phyloP scores from a whole-genome alignment of 2,329 filamentous ascomycete genomes.

The Hirsutella minnesotensis region DNA sequence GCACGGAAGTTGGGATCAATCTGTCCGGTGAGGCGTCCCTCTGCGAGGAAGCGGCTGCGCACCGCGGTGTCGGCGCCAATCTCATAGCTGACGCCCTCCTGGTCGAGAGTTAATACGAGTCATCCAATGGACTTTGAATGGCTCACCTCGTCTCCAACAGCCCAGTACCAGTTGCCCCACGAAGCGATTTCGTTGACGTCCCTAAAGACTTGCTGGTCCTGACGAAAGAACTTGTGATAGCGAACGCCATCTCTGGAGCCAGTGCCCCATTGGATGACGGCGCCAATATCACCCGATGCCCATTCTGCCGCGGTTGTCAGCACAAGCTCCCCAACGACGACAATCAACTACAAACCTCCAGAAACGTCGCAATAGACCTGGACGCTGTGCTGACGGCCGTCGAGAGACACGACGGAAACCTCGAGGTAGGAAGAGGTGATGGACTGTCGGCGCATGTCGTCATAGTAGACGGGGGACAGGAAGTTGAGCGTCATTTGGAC shows the following conservation, averaged over 20 bases:
- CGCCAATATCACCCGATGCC: slow-evolving; percentile 48
- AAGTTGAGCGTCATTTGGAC: slow-evolving; percentile 59
- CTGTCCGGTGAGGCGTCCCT: slow-evolving; percentile 49
- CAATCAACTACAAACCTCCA: slow-evolving; percentile 7
- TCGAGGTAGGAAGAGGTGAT: slow-evolving; percentile 60
- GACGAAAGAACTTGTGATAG: slow-evolving; percentile 53
- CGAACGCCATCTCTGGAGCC: slow-evolving; percentile 36
- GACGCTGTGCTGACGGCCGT: slow-evolving; percentile 50
- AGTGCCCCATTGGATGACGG: slow-evolving; percentile 51
- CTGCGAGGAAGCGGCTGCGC: slow-evolving; percentile 52
- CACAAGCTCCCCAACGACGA: slow-evolving; percentile 29
- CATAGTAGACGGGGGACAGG: slow-evolving; percentile 55
- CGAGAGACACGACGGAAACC: slow-evolving; percentile 48
- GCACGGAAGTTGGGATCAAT: slow-evolving; percentile 49
- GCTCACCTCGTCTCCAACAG: slow-evolving; percentile 40
- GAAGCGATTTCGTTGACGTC: slow-evolving; percentile 61
- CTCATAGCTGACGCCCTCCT: slow-evolving; percentile 48
- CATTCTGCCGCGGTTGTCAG: slow-evolving; percentile 42
- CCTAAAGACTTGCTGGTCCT: slow-evolving; percentile 51
- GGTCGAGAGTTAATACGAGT: neutral
- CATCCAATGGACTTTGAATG: no score
- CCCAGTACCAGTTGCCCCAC: slow-evolving; percentile 74
- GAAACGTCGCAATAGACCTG: slow-evolving; percentile 65
- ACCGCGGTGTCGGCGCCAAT: slow-evolving; percentile 56
- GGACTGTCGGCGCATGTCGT: slow-evolving; percentile 56